A percentile compares a stretch with the other conserved stretches of the same genome.
phyloP scores from a whole-genome alignment of 148 eudicot genomes.

The Rhododendron henanense region DNA sequence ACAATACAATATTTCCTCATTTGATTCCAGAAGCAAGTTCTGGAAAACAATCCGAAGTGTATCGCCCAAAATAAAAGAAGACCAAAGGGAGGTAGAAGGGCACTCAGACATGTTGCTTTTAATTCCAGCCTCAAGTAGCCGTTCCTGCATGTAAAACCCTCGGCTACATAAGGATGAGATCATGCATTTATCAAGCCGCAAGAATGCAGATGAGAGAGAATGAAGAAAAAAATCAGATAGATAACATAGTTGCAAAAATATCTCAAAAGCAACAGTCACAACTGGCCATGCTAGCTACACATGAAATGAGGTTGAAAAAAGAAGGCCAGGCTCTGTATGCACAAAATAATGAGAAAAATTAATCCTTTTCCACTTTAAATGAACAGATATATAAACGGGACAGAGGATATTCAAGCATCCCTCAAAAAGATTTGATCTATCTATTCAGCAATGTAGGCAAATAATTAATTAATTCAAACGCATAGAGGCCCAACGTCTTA shows the following conservation, averaged over 20 bases:
- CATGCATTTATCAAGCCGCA: not conserved
- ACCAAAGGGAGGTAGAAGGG: conserved; percentile 58
- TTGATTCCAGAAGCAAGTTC: conserved; percentile 86
- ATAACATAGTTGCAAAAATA: not conserved
- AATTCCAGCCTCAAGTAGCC: conserved; percentile 87
- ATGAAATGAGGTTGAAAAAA: not conserved
- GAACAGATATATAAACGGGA: not conserved
- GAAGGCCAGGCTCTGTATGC: not conserved
- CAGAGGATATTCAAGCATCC: not conserved
- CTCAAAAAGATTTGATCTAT: not conserved
- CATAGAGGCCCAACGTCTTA: not conserved
- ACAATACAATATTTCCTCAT: conserved; percentile 77
- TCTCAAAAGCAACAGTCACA: not conserved
- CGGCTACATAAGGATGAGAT: conserved; percentile 1
- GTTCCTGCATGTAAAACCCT: conserved; percentile 44
- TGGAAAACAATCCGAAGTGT: conserved; percentile 92
- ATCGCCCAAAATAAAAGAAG: conserved; percentile 83
- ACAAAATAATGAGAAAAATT: not conserved
- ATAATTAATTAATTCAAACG: not conserved
- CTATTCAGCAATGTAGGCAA: not conserved
- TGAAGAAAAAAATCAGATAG: not conserved
- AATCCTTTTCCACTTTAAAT: not conserved
- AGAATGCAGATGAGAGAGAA: not conserved
- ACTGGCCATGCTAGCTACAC: not conserved
- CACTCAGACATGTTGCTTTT: conserved; percentile 59